phyloP scores from a whole-genome alignment of 2,329 filamentous ascomycete genomes.

The Hypoxylon sp. region DNA sequence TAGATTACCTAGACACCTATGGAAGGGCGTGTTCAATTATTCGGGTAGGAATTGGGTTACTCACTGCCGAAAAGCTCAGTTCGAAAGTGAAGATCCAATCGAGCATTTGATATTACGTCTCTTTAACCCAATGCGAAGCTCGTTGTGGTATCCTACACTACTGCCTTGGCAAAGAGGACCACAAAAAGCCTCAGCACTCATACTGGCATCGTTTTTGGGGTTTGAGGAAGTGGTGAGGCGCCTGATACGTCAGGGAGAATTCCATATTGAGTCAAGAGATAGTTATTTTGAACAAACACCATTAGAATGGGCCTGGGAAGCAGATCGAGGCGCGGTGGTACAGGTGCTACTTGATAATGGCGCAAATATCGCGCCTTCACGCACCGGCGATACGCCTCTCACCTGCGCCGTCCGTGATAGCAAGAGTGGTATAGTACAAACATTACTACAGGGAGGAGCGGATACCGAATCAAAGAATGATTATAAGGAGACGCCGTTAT shows the following conservation, averaged over 20 bases:
- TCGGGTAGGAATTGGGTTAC: constrained; percentile 24
- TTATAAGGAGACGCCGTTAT: constrained; percentile 3
- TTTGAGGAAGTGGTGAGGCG: constrained; percentile 15
- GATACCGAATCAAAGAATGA: constrained; percentile 8
- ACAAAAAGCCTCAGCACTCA: constrained; percentile 13
- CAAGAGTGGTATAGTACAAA: constrained; percentile 9
- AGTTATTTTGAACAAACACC: neutral
- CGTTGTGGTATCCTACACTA: too few species aligned
- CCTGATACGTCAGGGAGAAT: neutral
- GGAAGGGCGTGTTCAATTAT: constrained; percentile 21
- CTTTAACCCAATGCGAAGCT: neutral
- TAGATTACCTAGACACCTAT: too few species aligned
- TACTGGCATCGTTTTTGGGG: constrained; percentile 33
- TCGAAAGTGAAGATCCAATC: neutral
- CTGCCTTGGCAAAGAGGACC: neutral
- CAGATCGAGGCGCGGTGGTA: neutral
- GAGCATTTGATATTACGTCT: neutral
- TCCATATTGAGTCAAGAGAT: neutral
- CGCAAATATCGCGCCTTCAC: neutral
- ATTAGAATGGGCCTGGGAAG: neutral
- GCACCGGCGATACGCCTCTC: constrained; percentile 9
- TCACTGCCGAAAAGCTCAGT: constrained; percentile 19
- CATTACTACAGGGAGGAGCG: constrained; percentile 17
- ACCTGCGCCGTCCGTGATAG: neutral
- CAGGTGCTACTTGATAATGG: constrained; percentile 8